Conservation (phyloP, 176 grass and related monocot genomes). For the Phyllostachys edulis region DNA sequence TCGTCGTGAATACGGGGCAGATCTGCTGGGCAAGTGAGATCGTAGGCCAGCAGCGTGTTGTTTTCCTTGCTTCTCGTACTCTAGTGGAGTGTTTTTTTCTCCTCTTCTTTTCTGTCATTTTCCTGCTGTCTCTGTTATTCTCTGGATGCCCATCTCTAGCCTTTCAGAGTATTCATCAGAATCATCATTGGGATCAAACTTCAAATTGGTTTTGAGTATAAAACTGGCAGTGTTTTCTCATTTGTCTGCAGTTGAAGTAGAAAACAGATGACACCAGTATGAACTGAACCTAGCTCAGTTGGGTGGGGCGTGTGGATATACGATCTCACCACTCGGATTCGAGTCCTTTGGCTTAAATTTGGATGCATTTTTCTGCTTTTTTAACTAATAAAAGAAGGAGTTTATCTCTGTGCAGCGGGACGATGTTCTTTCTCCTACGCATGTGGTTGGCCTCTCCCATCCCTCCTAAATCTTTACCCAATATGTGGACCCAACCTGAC, state of each 20-base stretch:
- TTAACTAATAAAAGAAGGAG: too few relatives aligned
- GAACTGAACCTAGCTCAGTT: too few relatives aligned
- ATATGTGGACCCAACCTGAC: too few relatives aligned
- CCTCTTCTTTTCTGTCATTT: not conserved
- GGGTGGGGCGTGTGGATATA: too few relatives aligned
- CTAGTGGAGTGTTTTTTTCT: not conserved
- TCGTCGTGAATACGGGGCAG: not conserved
- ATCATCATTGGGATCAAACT: not conserved
- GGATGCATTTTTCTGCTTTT: too few relatives aligned
- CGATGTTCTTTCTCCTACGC: too few relatives aligned
- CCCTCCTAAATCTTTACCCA: too few relatives aligned
- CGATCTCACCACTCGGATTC: too few relatives aligned
- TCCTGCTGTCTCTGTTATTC: not conserved
- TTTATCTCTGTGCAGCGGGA: too few relatives aligned
- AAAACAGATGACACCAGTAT: not conserved
- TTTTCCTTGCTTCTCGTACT: not conserved
- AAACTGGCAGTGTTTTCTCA: not conserved
- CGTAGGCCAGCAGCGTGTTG: constrained; percentile 4
- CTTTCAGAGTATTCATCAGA: not conserved
- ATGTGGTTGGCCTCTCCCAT: too few relatives aligned
- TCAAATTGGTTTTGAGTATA: not conserved
- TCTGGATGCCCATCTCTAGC: not conserved
- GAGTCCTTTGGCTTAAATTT: too few relatives aligned
- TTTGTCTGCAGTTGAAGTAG: not conserved
- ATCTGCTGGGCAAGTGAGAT: not conserved